These are phyloP conservation scores for Filobasidium floriforme DNA, from an alignment of 768 basidiomycete species.

Conservation along the genomic window DNA sequence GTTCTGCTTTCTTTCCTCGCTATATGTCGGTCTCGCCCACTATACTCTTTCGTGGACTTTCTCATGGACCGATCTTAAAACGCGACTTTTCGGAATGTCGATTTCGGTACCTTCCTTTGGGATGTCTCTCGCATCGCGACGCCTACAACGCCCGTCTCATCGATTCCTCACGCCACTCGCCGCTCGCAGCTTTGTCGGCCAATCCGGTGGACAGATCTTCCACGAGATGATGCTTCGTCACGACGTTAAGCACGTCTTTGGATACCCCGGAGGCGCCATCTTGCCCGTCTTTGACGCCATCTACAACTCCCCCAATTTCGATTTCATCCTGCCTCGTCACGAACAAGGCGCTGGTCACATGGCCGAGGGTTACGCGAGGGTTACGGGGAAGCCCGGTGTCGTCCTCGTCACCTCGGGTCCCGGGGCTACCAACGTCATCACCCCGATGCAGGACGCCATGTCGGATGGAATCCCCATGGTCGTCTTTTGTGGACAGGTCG, in stretches of 20 bases:
- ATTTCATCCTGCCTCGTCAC: slow-evolving; percentile 90
- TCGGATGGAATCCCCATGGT: slow-evolving; percentile 89
- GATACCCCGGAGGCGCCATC: slow-evolving; percentile 96
- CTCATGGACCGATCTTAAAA: too few relatives aligned
- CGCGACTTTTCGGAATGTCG: too few relatives aligned
- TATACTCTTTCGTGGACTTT: too few relatives aligned
- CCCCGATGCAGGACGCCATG: slow-evolving; percentile 94
- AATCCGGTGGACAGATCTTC: slow-evolving; percentile 94
- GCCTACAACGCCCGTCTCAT: too few relatives aligned
- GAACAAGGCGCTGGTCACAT: slow-evolving; percentile 99
- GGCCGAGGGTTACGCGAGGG: slow-evolving; percentile 96
- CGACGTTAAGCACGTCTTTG: slow-evolving; percentile 90
- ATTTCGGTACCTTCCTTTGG: too few relatives aligned
- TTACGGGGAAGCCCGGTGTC: slow-evolving; percentile 95
- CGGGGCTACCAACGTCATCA: slow-evolving; percentile 95
- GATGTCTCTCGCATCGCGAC: too few relatives aligned
- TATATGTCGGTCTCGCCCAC: too few relatives aligned
- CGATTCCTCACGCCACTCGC: too few relatives aligned
- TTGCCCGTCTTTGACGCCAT: slow-evolving; percentile 99
- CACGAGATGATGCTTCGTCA: slow-evolving; percentile 99
- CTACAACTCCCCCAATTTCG: slow-evolving; percentile 87
- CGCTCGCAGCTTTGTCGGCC: slow-evolving; percentile 81
- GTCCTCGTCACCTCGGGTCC: slow-evolving; percentile 97
- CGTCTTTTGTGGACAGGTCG: slow-evolving; percentile 97
- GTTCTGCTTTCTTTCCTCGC: neutral